Evolutionary conservation across 202 grass and related monocot species (phyloP).

Genomic region (Musa balbisiana): DNA sequence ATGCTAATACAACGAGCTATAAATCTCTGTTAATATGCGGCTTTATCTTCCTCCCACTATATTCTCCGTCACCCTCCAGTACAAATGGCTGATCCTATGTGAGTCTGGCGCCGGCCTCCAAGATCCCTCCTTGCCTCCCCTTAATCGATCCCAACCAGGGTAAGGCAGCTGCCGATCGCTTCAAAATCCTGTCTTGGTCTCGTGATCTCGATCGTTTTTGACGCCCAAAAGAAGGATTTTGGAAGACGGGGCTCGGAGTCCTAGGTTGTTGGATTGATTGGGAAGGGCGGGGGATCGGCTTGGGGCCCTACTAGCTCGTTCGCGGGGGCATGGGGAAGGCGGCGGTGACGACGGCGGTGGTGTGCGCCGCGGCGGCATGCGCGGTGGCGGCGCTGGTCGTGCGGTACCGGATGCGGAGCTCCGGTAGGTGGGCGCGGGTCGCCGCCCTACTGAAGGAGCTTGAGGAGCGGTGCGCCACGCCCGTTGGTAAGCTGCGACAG

Average conservation of each 20-base stretch:
- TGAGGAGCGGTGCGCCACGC: slow-evolving; percentile 49
- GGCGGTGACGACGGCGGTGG: slow-evolving; percentile 41
- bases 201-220: neutral
- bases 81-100: neutral
- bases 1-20: too few relatives aligned
- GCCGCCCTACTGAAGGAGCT: slow-evolving; percentile 52
- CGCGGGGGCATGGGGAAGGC: slow-evolving; percentile 3
- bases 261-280: neutral
- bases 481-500: slow-evolving; percentile 56
- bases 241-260: neutral
- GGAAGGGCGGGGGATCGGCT: neutral
- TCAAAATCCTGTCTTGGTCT: neutral
- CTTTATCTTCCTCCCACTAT: too few relatives aligned
- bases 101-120: neutral
- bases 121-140: neutral
- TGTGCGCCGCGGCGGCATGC: slow-evolving; percentile 20
- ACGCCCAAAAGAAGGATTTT: neutral
- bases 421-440: slow-evolving; percentile 31
- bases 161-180: neutral
- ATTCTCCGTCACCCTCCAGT: too few relatives aligned
- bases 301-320: neutral
- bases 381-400: slow-evolving; percentile 48
- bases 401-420: slow-evolving; percentile 28
- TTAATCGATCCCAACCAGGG: neutral
- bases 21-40: too few relatives aligned